Base-by-base conservation (phyloP, 2,329 filamentous ascomycete genomes). In the Verticillium zaregamsianum region DNA sequence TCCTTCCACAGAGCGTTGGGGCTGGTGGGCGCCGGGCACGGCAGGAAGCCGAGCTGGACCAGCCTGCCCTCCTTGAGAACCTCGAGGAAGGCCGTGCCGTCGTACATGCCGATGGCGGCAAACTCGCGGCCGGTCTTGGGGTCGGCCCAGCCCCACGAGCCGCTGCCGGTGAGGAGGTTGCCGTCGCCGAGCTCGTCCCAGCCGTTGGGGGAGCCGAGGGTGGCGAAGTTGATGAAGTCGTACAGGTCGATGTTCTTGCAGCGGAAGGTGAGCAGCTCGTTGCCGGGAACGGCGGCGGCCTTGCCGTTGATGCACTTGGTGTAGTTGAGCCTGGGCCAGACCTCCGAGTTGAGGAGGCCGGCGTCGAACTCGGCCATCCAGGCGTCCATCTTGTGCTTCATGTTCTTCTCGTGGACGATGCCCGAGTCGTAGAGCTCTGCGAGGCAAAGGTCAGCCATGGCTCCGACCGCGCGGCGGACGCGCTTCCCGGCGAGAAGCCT, bases 221-320 rank as follows among this genome's bases (percentile, higher is more conserved):
- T 77, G 3, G 78, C 76, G 67, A 86, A 83, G 58, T 77, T 79
- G 61, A 81, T 73, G 70, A 86, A 85, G 68, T 84, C 80, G 66
- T 83, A 80, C 14, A 84, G 75, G 63, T 85, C 82, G 40, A 83
- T 76, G 55, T 69, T 68, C 59, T 65, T 64, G 64, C 68, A 69
- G 55, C 55, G 59, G 60, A 69, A 69, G 35, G 63, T 67, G 49
- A 68, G 65, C 14, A 65, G 59, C 17, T 61, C 64, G 59, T 66
- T 67, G 45, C 62, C 68, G 2, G 64, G 64, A 15, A 69, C 60
- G n/a, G 67, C 66, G 28, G 65, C 65, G 20, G 65, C 66, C 32
- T 64, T 61, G 37, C 68, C 68, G 33, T 69, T 59, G 55, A 67
- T 49, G 28, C 68, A 69, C 61, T 66, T 65, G 17, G 67, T 67